phyloP scores from a whole-genome alignment of 192 early-diverging fungal species.

The Mortierella alpina region DNA sequence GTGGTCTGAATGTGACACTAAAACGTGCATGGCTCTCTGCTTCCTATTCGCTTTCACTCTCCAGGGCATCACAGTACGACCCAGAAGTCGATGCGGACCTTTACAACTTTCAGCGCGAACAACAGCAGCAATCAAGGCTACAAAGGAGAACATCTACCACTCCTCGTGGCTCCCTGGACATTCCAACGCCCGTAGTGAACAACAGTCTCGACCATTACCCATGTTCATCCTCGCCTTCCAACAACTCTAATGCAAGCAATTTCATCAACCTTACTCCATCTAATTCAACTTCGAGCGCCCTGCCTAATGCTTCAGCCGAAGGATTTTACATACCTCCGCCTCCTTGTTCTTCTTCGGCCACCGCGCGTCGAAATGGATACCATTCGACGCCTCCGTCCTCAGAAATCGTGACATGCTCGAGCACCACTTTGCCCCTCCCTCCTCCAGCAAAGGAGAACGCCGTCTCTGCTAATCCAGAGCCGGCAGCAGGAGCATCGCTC shows the following conservation, averaged over 20 bases:
- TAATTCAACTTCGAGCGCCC: neutral
- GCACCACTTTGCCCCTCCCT: no score
- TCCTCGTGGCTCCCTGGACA: constrained; percentile 14
- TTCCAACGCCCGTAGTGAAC: neutral
- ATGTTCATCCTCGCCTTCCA: constrained; percentile 4
- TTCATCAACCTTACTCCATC: constrained; percentile 18
- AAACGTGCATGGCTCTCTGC: neutral
- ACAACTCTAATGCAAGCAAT: constrained; percentile 6
- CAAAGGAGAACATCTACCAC: neutral
- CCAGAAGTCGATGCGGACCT: constrained; percentile 18
- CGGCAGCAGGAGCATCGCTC: neutral
- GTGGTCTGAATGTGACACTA: no score
- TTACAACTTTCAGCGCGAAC: constrained; percentile 15
- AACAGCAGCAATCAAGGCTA: constrained; percentile 14
- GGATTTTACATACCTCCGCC: neutral
- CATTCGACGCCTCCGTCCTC: no score
- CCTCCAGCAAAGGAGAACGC: neutral
- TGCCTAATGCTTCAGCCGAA: neutral
- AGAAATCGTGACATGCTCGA: no score
- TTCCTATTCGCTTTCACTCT: neutral
- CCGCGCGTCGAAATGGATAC: no score
- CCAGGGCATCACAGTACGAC: constrained; percentile 39
- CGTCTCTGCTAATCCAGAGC: neutral
- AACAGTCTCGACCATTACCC: constrained; percentile 9
- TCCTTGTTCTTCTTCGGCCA: neutral